A percentile compares a stretch with the other conserved stretches of the same genome.
Evolutionary conservation across 208 protist genomes (phyloP).

Genomic region (Leishmania arabica): DNA sequence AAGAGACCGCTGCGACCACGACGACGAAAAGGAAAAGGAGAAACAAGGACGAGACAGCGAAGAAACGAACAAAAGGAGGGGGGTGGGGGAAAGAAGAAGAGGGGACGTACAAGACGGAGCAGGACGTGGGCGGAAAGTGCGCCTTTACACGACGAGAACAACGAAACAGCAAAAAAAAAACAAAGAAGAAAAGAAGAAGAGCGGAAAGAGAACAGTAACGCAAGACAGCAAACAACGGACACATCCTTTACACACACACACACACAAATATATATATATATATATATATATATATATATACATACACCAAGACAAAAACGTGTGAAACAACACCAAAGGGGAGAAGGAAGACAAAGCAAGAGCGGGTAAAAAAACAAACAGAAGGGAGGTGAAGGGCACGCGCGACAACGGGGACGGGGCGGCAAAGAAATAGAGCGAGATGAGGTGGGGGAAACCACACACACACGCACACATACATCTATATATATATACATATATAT

Average conservation of each 20-base stretch:
- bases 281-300: too few relatives aligned
- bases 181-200: background rate
- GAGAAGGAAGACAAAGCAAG: background rate
- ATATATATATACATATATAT: too few relatives aligned
- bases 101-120: background rate
- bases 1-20: background rate
- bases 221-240: background rate
- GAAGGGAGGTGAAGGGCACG: background rate
- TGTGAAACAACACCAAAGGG: background rate
- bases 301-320: too few relatives aligned
- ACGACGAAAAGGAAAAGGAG: background rate
- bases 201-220: background rate
- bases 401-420: background rate
- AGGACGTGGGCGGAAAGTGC: background rate
- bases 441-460: background rate
- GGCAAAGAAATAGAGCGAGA: background rate
- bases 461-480: too few relatives aligned
- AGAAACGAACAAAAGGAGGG: background rate
- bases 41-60: background rate
- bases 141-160: background rate
- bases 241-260: background rate
- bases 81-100: background rate
- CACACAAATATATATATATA: too few relatives aligned
- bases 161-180: background rate
- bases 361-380: background rate